Evolutionary conservation across 441 rosid species (phyloP), one percentile per base, ranked within the genome.

Genomic region (Euphorbia corollata): DNA sequence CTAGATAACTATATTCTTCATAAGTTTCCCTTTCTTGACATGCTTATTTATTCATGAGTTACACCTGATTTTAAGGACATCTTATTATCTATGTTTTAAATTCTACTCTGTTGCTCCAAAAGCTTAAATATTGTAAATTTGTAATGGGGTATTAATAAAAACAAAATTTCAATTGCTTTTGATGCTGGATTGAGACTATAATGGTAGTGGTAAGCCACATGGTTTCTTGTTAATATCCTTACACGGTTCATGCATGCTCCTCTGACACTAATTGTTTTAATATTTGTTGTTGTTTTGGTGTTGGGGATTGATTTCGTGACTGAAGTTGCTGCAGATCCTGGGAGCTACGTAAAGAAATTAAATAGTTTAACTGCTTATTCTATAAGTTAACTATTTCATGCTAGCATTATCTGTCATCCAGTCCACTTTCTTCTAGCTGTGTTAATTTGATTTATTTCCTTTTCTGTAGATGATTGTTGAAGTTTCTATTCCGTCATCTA

Each of bases 401-500:
- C 18, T 65, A 34, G n/a, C 36, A 7, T 11, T 15, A 4, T 43
- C 39, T 51, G 1, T 38, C 50, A 51, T 24, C 22, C 6, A 9
- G 48, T 19, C 20, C 16, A 56, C 54, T 56, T 41, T 63, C 57
- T 55, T 36, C 51, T 27, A 41, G 48, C 39, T 43, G 27, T 18
- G 41, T 48, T 61, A 22, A 61, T 16, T 5, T 2, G 13, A 18
- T 38, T 59, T 59, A 7, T 12, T 48, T 39, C 11, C 32, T 16
- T 61, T 20, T 32, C 64, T 55, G 32, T 77, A 94, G 99, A 88
- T 91, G 68, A 70, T 74, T 43, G 75, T 91, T 80, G 99, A 91
- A 84, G 97, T 94, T 79, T 86, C 96, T 62, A 62, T 79, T 59
- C 97, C 96, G 12, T 81, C 92, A 34, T 80, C 86, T 55, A 78